Evolutionary conservation across 805 yeast species (phyloP).

Genomic region (Kuraishia floccosa): DNA sequence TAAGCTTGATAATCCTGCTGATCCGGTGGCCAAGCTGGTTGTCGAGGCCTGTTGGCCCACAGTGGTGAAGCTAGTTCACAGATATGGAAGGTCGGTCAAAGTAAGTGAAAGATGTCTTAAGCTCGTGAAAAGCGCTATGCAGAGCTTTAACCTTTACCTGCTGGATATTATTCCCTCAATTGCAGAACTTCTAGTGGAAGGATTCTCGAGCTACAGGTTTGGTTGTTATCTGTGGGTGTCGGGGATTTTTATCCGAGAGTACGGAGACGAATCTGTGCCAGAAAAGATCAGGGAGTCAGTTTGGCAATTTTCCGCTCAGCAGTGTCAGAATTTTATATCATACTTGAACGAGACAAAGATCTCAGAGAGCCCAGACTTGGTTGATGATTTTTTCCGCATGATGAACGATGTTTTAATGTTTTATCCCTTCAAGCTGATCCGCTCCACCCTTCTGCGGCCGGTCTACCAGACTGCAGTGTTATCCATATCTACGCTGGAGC

Average conservation of each 20-base stretch:
- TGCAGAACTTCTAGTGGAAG: constrained; percentile 55
- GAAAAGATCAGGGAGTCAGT: constrained; percentile 42
- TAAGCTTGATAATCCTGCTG: constrained; percentile 21
- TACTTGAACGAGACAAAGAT: constrained; percentile 16
- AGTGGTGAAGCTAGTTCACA: constrained; percentile 31
- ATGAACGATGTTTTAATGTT: constrained; percentile 68
- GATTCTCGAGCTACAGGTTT: constrained; percentile 54
- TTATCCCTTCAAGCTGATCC: constrained; percentile 45
- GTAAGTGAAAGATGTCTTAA: constrained; percentile 72
- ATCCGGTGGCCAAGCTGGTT: constrained; percentile 42
- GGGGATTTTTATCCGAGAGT: constrained; percentile 71
- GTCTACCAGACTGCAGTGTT: constrained; percentile 49
- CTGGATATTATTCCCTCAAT: constrained; percentile 50
- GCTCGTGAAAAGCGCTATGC: constrained; percentile 53
- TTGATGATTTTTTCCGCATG: constrained; percentile 84
- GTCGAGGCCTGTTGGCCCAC: constrained; percentile 51
- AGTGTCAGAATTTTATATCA: constrained; percentile 45
- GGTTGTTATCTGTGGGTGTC: constrained; percentile 91
- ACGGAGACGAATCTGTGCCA: constrained; percentile 31
- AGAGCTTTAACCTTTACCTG: constrained; percentile 46
- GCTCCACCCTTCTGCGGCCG: constrained; percentile 33
- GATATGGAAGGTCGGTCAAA: constrained; percentile 45
- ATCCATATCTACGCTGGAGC: constrained; percentile 40
- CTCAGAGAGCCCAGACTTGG: constrained; percentile 44
- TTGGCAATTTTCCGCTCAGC: constrained; percentile 66